A percentile compares a stretch with the other conserved stretches of the same genome.
Evolutionary conservation across 2,329 filamentous ascomycete genomes (phyloP).

Genomic region (Diaporthe aspalathi): DNA sequence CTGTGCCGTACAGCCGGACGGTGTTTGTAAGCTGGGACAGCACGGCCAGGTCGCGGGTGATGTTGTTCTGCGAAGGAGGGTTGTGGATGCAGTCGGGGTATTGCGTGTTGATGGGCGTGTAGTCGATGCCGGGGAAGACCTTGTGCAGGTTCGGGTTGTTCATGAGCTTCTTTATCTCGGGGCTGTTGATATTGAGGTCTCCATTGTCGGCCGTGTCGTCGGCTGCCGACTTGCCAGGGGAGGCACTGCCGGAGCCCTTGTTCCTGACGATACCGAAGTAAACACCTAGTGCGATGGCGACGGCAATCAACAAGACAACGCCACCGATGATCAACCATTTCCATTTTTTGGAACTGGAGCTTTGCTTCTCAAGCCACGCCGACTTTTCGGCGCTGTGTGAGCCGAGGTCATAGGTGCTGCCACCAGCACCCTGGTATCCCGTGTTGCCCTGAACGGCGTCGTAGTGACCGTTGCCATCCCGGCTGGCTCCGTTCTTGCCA

Average conservation of each 20-base stretch:
- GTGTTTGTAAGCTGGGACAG: conserved; percentile 90
- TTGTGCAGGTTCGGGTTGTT: conserved; percentile 87
- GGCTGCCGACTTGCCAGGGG: conserved; percentile 59
- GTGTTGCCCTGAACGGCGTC: conserved; percentile 60
- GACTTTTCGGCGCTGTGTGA: conserved; percentile 67
- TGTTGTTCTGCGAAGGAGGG: conserved; percentile 91
- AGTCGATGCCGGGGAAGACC: conserved; percentile 95
- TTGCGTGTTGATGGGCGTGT: conserved; percentile 91
- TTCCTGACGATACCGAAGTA: conserved; percentile 78
- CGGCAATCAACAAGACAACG: conserved; percentile 74
- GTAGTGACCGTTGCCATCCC: conserved; percentile 63
- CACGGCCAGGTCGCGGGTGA: conserved; percentile 90
- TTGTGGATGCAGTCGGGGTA: conserved; percentile 84
- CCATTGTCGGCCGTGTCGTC: conserved; percentile 73
- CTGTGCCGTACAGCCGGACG: conserved; percentile 90
- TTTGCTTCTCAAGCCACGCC: conserved; percentile 71
- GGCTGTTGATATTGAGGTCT: conserved; percentile 78
- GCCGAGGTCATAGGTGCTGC: conserved; percentile 49
- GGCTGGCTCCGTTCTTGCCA: conserved; percentile 46
- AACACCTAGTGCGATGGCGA: conserved; percentile 78
- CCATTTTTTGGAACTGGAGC: conserved; percentile 71
- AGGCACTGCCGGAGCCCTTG: conserved; percentile 49
- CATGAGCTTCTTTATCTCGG: conserved; percentile 83
- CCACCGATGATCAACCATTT: conserved; percentile 75
- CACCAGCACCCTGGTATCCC: conserved; percentile 47